phyloP scores from a whole-genome alignment of 2,329 filamentous ascomycete species.

The Penicillium sp. region DNA sequence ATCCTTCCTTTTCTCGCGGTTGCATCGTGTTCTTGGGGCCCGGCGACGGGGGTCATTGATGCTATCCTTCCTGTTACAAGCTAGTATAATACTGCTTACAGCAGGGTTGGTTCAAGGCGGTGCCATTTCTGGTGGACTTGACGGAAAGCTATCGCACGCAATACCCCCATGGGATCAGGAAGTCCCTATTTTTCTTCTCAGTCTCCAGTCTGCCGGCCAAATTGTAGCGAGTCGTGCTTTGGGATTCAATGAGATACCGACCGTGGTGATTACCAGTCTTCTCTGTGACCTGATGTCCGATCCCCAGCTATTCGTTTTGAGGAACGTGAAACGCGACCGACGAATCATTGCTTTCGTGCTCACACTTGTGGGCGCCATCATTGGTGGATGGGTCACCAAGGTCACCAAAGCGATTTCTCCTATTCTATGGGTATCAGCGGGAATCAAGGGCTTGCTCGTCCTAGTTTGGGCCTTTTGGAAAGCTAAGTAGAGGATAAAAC shows the following conservation, averaged over 20 bases:
- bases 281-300: constrained; percentile 31
- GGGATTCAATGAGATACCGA: constrained; percentile 33
- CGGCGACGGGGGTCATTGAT: constrained; percentile 26
- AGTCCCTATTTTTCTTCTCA: constrained; percentile 32
- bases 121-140: constrained; percentile 22
- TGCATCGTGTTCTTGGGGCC: constrained; percentile 30
- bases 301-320: constrained; percentile 27
- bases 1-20: constrained; percentile 41
- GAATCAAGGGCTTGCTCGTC: constrained; percentile 24
- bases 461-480: constrained; percentile 25
- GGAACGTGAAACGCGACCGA: constrained; percentile 31
- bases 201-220: constrained; percentile 34
- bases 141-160: neutral
- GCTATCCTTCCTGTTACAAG: constrained; percentile 32
- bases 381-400: constrained; percentile 32
- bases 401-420: constrained; percentile 24
- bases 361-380: constrained; percentile 28
- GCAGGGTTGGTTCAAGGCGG: constrained; percentile 28
- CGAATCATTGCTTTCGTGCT: constrained; percentile 28
- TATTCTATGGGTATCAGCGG: constrained; percentile 27
- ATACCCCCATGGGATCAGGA: constrained; percentile 24
- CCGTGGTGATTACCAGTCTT: constrained; percentile 33
- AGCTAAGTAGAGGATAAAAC: neutral
- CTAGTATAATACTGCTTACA: constrained; percentile 28
- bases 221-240: constrained; percentile 31